phyloP scores from a whole-genome alignment of 2,329 filamentous ascomycete species.

The Colletotrichum sp. region DNA sequence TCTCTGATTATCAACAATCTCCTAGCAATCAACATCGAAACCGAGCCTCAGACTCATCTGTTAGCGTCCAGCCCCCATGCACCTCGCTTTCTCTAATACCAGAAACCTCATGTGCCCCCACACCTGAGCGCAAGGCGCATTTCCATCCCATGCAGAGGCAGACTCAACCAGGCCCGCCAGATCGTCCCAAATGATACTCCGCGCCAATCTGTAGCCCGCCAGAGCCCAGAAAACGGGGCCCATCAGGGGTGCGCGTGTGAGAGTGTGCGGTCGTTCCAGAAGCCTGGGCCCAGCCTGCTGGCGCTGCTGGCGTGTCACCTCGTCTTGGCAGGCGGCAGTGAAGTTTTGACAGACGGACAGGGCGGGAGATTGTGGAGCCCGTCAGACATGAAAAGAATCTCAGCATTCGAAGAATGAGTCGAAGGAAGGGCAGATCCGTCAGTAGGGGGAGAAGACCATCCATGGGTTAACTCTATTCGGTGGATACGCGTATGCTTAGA shows the following conservation, averaged over 20 bases:
- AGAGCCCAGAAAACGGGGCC: background rate
- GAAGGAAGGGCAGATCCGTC: background rate
- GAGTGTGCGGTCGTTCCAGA: background rate
- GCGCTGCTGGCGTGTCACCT: background rate
- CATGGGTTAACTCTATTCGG: conserved; percentile 1
- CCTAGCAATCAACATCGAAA: background rate
- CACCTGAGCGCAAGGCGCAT: background rate
- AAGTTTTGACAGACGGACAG: background rate
- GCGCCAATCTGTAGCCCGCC: background rate
- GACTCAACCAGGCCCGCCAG: background rate
- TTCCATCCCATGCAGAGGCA: background rate
- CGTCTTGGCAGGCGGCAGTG: background rate
- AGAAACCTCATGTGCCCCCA: background rate
- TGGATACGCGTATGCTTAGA: conserved; percentile 1
- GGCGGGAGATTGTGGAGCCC: background rate
- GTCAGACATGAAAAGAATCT: background rate
- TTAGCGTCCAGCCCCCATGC: background rate
- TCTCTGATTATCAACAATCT: background rate
- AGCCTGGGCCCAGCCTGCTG: background rate
- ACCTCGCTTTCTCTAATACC: background rate
- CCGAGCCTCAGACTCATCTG: background rate
- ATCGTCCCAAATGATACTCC: background rate
- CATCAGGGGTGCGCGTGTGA: background rate
- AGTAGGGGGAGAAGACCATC: background rate
- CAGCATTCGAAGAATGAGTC: background rate